Conservation (phyloP, 2,329 filamentous ascomycete species). For the Zymoseptoria brevis region DNA sequence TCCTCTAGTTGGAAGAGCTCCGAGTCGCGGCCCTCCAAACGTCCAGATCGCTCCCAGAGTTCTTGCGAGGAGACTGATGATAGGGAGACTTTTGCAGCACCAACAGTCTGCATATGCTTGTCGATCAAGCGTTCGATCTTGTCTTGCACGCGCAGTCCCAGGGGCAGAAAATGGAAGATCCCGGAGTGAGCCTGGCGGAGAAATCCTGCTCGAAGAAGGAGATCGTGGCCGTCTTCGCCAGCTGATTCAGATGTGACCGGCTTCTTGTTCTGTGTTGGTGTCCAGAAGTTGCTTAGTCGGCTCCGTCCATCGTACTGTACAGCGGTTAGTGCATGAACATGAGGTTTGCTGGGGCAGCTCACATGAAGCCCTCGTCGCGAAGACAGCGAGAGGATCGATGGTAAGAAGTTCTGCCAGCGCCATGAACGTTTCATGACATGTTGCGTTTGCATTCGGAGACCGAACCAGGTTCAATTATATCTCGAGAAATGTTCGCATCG, state of each 20-base stretch:
- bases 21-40: constrained; percentile 47
- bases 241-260: constrained; percentile 43
- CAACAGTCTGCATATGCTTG: constrained; percentile 70
- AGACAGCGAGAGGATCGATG: neutral
- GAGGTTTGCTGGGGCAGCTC: neutral
- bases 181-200: constrained; percentile 68
- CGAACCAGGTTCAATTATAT: neutral
- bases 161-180: constrained; percentile 82
- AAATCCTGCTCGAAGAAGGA: constrained; percentile 40
- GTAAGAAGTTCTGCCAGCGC: neutral
- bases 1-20: constrained; percentile 76
- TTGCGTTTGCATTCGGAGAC: constrained; percentile 1
- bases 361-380: constrained; percentile 9
- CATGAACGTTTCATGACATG: constrained; percentile 1
- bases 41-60: constrained; percentile 76
- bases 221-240: constrained; percentile 39
- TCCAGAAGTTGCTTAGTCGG: constrained; percentile 69
- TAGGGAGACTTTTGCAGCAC: constrained; percentile 71
- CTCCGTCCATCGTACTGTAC: constrained; percentile 49
- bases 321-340: constrained; percentile 1
- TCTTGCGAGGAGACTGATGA: constrained; percentile 80
- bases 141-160: constrained; percentile 78
- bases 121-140: constrained; percentile 83
- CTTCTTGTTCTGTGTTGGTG: constrained; percentile 47
- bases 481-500: neutral